Evolutionary conservation across 1,284 basidiomycete species (phyloP).

Genomic region (Cystobasidium pallidum): DNA sequence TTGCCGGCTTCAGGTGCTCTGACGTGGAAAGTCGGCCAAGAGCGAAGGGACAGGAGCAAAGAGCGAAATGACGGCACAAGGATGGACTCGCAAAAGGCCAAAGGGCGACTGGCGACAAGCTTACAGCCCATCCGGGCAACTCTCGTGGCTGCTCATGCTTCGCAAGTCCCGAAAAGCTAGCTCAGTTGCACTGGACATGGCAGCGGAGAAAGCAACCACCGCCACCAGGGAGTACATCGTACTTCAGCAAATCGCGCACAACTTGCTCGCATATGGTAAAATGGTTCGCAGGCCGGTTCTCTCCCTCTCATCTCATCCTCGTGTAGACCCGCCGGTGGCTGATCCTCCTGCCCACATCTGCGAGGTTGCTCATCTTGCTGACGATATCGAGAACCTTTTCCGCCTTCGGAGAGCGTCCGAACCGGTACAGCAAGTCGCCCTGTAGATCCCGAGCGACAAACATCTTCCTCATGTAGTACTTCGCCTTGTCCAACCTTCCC

Average conservation of each 20-base stretch:
- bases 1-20: neutral
- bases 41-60: neutral
- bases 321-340: neutral
- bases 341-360: slow-evolving; percentile 1
- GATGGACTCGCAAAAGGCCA: neutral
- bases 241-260: neutral
- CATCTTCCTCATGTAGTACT: slow-evolving; percentile 13
- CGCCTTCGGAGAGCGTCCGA: slow-evolving; percentile 14
- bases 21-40: neutral
- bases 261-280: neutral
- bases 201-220: neutral
- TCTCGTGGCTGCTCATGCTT: neutral
- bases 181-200: neutral
- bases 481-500: slow-evolving; percentile 6
- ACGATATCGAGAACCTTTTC: slow-evolving; percentile 14
- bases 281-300: neutral
- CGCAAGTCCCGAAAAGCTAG: neutral
- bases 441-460: slow-evolving; percentile 11
- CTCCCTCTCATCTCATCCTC: neutral
- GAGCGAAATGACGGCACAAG: neutral
- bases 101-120: neutral
- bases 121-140: neutral
- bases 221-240: neutral
- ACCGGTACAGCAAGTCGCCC: slow-evolving; percentile 20
- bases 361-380: slow-evolving; percentile 24